Base-by-base conservation (phyloP, 2,329 filamentous ascomycete genomes). In the Phaeophleospora eucalypticola region DNA sequence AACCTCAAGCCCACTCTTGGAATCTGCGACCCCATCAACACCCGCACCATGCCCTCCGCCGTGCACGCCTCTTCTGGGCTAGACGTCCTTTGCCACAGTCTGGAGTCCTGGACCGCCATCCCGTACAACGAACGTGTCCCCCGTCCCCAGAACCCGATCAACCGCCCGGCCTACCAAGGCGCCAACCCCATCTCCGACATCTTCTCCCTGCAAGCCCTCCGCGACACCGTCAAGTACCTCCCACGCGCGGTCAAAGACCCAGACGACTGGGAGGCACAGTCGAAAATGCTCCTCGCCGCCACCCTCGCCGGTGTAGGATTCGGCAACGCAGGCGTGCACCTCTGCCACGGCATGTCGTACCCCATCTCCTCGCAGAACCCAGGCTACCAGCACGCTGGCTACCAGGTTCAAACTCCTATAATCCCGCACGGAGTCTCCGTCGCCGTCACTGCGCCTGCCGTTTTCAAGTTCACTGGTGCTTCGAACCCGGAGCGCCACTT, bases 151-250 rank as follows among this genome's bases (percentile, higher is more conserved):
- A 97, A 98, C 66, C 93, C 94, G 0, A 87, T 98, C 58, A 78
- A 91, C 50, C 79, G 93, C 3, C 93, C 93, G 0, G 90, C 93
- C 0, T 98, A 98, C 65, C 93, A 98, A 68, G 93, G 93, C 34
- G 89, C 93, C 4, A 98, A 98, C 66, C 93, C 93, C 2, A 98
- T 98, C 59, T 94, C 87, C 36, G 93, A 98, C 65, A 91, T 98
- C 57, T 98, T 98, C 74, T 94, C 88, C 3, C 77, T 98, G 16
- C 84, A 87, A 58, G 90, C 93, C 0, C 78, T 98, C 4, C 78
- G 81, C 21, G 80, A 81, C 59, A 95, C 90, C 0, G 82, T 96
- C 55, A 90, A 95, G 70, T 98, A 96, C 63, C 82, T 98, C 0
- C 93, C 91, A 0, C 82, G 91, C 46, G 86, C 89, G 0, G 87